Conservation (phyloP, 441 rosid species). For the Euphorbia celastroides region DNA sequence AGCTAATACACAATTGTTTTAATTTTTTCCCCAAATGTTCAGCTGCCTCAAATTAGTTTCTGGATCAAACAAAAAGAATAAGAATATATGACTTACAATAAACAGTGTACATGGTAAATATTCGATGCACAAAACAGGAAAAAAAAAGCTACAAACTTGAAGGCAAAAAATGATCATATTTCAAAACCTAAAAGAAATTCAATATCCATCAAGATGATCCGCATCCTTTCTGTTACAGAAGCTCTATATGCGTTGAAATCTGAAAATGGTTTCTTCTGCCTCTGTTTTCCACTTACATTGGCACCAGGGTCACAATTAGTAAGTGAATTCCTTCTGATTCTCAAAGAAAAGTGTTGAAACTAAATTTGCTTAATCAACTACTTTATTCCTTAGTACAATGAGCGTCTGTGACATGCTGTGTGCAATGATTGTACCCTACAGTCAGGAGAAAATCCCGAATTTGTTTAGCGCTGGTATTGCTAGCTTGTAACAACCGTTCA, state of each 20-base stretch:
- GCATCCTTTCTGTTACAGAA: neutral
- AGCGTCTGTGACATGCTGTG: slow-evolving; percentile 79
- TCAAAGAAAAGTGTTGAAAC: neutral
- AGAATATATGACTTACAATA: neutral
- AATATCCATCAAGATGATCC: neutral
- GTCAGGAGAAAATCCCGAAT: slow-evolving; percentile 56
- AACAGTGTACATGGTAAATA: neutral
- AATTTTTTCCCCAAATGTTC: no score
- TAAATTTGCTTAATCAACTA: slow-evolving; percentile 2
- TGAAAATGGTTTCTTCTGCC: neutral
- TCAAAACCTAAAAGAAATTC: neutral
- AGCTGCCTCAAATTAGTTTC: neutral
- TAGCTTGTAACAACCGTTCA: slow-evolving; percentile 75
- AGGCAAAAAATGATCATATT: neutral
- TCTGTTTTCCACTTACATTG: neutral
- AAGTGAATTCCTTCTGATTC: neutral
- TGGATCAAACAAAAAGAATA: neutral
- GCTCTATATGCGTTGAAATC: neutral
- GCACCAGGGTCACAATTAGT: slow-evolving; percentile 1
- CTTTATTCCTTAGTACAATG: slow-evolving; percentile 68
- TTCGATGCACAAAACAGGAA: neutral
- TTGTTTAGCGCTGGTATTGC: slow-evolving; percentile 80
- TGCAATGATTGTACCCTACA: slow-evolving; percentile 65
- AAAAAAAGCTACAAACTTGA: neutral
- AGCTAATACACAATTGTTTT: no score